A percentile compares a stretch with the other conserved stretches of the same genome.
Evolutionary conservation across 495 filamentous ascomycete species (phyloP).

Genomic region (Penicillium malachiteum): DNA sequence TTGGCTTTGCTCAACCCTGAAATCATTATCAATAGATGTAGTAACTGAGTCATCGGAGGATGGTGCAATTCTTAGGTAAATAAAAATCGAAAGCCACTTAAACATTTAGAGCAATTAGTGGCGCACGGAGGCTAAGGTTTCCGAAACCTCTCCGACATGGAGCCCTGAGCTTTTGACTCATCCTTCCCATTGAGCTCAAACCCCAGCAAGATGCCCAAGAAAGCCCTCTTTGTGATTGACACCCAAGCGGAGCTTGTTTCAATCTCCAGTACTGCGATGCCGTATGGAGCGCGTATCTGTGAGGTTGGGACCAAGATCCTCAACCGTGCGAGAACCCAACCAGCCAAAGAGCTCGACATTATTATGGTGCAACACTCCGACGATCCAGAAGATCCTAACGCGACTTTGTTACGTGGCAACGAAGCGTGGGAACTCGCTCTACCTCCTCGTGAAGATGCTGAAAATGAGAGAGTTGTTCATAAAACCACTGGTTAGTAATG

Average conservation of each 20-base stretch:
- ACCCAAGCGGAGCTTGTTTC: background rate
- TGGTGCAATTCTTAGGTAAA: too few relatives aligned
- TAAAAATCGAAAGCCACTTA: too few relatives aligned
- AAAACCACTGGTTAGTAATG: constrained; percentile 2
- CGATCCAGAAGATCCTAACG: background rate
- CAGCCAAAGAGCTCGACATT: background rate
- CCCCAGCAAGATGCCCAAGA: background rate
- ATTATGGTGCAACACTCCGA: background rate
- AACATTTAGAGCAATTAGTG: too few relatives aligned
- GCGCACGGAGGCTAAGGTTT: too few relatives aligned
- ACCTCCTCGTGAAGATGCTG: background rate
- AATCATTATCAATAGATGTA: too few relatives aligned
- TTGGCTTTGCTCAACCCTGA: too few relatives aligned
- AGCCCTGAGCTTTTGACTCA: too few relatives aligned
- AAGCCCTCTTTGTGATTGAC: background rate
- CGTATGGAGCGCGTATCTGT: background rate
- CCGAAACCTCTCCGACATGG: too few relatives aligned
- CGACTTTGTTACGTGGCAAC: background rate
- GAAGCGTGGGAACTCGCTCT: background rate
- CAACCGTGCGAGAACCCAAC: background rate
- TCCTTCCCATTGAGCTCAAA: too few relatives aligned
- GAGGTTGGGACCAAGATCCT: background rate
- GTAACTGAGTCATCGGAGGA: too few relatives aligned
- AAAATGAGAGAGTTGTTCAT: background rate
- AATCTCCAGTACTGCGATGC: background rate